A percentile compares a stretch with the other conserved stretches of the same genome.
phyloP scores from a whole-genome alignment of 164 flowering plant species.

The Echeveria elegans region DNA sequence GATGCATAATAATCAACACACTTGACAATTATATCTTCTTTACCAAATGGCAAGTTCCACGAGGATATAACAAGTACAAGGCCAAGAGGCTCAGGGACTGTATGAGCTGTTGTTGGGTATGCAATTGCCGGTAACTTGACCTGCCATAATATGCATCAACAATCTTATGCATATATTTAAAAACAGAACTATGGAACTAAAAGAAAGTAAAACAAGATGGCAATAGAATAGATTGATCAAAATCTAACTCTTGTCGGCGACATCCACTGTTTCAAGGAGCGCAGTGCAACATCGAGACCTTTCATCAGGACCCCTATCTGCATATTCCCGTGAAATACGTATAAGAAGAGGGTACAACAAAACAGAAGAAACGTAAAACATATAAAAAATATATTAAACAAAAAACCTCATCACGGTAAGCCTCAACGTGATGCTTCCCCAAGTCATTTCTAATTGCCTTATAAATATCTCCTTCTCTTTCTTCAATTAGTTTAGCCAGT shows the following conservation, averaged over 20 bases:
- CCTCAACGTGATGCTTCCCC: conserved; percentile 7
- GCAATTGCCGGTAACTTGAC: background rate
- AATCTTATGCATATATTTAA: background rate
- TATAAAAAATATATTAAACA: too few species aligned
- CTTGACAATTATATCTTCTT: background rate
- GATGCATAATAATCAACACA: background rate
- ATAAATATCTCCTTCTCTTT: conserved; percentile 2
- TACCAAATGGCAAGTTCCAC: conserved; percentile 6
- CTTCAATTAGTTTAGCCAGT: conserved; percentile 4
- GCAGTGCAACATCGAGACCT: conserved; percentile 2
- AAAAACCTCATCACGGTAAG: conserved; percentile 1
- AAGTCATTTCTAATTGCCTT: background rate
- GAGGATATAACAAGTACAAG: conserved; percentile 33
- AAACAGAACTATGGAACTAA: background rate
- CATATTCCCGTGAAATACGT: background rate
- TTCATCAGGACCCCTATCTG: conserved; percentile 4
- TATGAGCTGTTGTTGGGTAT: background rate
- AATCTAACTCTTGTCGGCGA: conserved; percentile 2
- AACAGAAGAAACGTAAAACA: background rate
- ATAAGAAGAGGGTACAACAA: background rate
- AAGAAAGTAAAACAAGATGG: too few species aligned
- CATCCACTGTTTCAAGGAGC: conserved; percentile 7
- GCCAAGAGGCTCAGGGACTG: conserved; percentile 30
- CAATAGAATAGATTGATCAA: background rate
- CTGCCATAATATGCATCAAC: background rate